Evolutionary conservation across 2,329 filamentous ascomycete genomes (phyloP).

Genomic region (Microcyclosporella mali): DNA sequence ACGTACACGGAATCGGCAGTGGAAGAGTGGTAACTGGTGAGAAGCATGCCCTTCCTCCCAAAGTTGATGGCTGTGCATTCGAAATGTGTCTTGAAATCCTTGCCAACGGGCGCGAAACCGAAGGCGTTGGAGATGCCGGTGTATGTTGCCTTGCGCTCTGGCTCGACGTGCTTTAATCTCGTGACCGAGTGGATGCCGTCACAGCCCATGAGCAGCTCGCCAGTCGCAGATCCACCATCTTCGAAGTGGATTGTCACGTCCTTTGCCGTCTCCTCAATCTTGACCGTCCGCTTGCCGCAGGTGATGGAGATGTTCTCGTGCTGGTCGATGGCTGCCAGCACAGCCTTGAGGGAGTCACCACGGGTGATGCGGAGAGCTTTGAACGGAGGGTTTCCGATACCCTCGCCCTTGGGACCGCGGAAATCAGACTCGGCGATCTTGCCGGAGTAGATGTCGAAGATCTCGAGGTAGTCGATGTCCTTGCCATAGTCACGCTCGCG

Average conservation of each 20-base stretch:
- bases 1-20: constrained; percentile 38
- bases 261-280: constrained; percentile 35
- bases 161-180: constrained; percentile 41
- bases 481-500: constrained; percentile 36
- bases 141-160: constrained; percentile 37
- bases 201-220: constrained; percentile 33
- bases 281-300: constrained; percentile 38
- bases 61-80: constrained; percentile 42
- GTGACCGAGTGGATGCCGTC: constrained; percentile 37
- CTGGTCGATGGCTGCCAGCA: constrained; percentile 36
- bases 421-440: constrained; percentile 41
- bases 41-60: constrained; percentile 40
- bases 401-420: constrained; percentile 37
- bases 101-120: constrained; percentile 37
- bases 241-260: constrained; percentile 34
- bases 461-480: constrained; percentile 39
- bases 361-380: constrained; percentile 40
- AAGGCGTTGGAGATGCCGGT: constrained; percentile 44
- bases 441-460: constrained; percentile 41
- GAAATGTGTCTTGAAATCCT: constrained; percentile 35
- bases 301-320: constrained; percentile 38
- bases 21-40: constrained; percentile 37
- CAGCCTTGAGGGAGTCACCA: constrained; percentile 40
- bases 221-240: constrained; percentile 30
- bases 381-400: constrained; percentile 40